Base-by-base conservation (phyloP, 495 filamentous ascomycete genomes). In the Lepraria neglecta region DNA sequence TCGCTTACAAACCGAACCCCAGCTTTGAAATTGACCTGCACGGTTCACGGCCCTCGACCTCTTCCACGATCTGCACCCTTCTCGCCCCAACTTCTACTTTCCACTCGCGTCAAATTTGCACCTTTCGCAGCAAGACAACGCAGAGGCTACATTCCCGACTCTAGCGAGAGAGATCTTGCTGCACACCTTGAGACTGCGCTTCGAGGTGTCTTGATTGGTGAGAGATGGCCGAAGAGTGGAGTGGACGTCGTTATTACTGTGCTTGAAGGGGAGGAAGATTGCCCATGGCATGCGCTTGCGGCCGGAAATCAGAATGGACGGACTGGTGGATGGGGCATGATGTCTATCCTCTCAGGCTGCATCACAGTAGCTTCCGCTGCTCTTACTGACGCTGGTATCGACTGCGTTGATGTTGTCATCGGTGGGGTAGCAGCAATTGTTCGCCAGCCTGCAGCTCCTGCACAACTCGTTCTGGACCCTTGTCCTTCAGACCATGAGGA, bases 341-440 rank as follows among this genome's bases (percentile, higher is more conserved):
- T 98, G 89, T 90, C 86, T 70, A 88, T 95, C 43, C 76, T 98
- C 7, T 88, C 90, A 30, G 91, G 90, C 1, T 96, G 92, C 70
- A 91, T 98, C 63, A 97, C 90, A 2, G 91, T 91, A 62, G 91
- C 94, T 40, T 91, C 90, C 60, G 95, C 94, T n/a, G 94, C 95
- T 7, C 86, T 98, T 73, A 87, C 87, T 2, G 95, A 98, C 75
- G 95, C 94, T 0, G 91, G 90, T 3, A 96, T 98, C 64, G 94
- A 98, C 69, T 97, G 91, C 72, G 83, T 97, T 38, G 94, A 97
- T 72, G 78, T 95, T 33, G 89, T 96, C 4, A 80, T 87, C 15
- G 94, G 92, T 5, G 94, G 94, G 27, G 87, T 97, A 43, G 91
- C 92, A 17, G 95, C 91, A 11, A 67, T 96, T 21, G 88, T 91